These are phyloP conservation scores for Xylogone sp. DNA, from an alignment of 2,329 filamentous ascomycete species.

Conservation along the genomic window DNA sequence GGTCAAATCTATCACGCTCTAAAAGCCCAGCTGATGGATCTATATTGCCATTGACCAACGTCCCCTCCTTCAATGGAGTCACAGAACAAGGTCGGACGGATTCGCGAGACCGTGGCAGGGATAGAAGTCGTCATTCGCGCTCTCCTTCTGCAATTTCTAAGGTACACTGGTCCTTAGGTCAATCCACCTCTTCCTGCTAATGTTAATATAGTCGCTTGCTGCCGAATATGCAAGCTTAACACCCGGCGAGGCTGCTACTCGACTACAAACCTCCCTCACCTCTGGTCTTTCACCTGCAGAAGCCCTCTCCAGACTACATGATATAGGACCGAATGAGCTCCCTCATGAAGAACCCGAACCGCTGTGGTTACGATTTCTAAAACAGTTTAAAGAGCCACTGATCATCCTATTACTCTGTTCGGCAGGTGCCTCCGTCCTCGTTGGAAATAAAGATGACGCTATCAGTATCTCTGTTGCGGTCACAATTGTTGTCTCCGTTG, in stretches of 20 bases:
- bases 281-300: slow-evolving; percentile 79
- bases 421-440: slow-evolving; percentile 79
- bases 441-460: slow-evolving; percentile 93
- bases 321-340: slow-evolving; percentile 89
- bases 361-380: slow-evolving; percentile 89
- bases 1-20: slow-evolving; percentile 25
- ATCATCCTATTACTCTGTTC: slow-evolving; percentile 90
- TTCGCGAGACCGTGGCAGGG: slow-evolving; percentile 18
- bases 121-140: slow-evolving; percentile 22
- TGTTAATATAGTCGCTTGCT: slow-evolving; percentile 34
- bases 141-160: slow-evolving; percentile 28
- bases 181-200: slow-evolving; percentile 11
- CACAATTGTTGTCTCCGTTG: slow-evolving; percentile 93
- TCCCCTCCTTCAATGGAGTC: slow-evolving; percentile 18
- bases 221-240: slow-evolving; percentile 65
- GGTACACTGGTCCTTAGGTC: slow-evolving; percentile 12
- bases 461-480: slow-evolving; percentile 94
- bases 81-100: slow-evolving; percentile 20
- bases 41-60: slow-evolving; percentile 24
- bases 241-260: slow-evolving; percentile 72
- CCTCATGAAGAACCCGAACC: slow-evolving; percentile 92
- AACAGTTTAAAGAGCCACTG: slow-evolving; percentile 94
- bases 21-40: slow-evolving; percentile 18
- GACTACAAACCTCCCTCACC: slow-evolving; percentile 76
- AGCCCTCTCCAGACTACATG: slow-evolving; percentile 72